Conservation (phyloP, 2,329 filamentous ascomycete species). For the Taxawa tesnikishii region DNA sequence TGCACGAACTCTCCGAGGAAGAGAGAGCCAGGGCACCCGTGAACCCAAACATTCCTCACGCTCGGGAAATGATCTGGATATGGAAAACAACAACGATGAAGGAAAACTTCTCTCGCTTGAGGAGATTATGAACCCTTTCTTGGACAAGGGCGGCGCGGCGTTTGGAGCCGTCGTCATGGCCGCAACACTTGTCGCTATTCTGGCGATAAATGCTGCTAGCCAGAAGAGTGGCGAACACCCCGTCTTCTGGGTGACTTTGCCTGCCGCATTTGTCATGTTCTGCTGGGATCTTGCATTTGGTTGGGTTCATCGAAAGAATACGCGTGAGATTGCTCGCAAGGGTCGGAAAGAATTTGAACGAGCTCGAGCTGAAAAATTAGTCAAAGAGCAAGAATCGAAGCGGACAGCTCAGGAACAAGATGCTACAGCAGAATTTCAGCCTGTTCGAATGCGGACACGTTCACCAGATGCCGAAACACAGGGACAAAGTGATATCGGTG, state of each 20-base stretch:
- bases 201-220: slow-evolving; percentile 53
- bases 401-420: background rate
- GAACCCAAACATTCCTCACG: slow-evolving; percentile 61
- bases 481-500: slow-evolving; percentile 1
- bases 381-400: slow-evolving; percentile 20
- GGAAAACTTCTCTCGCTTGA: slow-evolving; percentile 49
- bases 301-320: slow-evolving; percentile 51
- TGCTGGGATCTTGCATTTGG: slow-evolving; percentile 54
- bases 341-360: slow-evolving; percentile 39
- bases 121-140: slow-evolving; percentile 63
- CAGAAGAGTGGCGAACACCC: slow-evolving; percentile 38
- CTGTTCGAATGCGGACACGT: background rate
- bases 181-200: slow-evolving; percentile 50
- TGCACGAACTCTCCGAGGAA: slow-evolving; percentile 54
- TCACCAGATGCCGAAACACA: slow-evolving; percentile 6
- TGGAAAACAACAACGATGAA: slow-evolving; percentile 35
- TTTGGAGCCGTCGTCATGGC: slow-evolving; percentile 58
- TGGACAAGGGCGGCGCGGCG: slow-evolving; percentile 53
- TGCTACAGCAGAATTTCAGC: background rate
- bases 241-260: slow-evolving; percentile 58
- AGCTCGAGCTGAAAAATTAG: slow-evolving; percentile 26
- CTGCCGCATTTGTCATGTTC: slow-evolving; percentile 56
- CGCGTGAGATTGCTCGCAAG: slow-evolving; percentile 47
- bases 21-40: slow-evolving; percentile 44
- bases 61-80: slow-evolving; percentile 43